These are phyloP conservation scores for Zygosaccharomyces sapae DNA, from an alignment of 1,139 yeast species.

Conservation along the genomic window DNA sequence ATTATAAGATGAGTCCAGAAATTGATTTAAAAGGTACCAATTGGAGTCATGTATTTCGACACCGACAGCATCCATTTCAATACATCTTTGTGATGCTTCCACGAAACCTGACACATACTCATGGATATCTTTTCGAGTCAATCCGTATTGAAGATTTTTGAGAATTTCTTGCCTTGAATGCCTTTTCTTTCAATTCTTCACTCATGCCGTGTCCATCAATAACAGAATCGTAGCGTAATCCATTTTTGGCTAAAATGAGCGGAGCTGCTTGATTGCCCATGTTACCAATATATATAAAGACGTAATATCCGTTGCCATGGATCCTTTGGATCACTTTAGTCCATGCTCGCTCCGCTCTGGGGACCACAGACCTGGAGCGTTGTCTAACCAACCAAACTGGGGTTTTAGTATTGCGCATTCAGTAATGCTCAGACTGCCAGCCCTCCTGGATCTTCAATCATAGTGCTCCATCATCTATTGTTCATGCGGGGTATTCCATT, in stretches of 20 bases:
- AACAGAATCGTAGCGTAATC: conserved; percentile 37
- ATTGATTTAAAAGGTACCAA: conserved; percentile 64
- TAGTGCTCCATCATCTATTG: conserved; percentile 38
- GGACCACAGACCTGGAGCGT: conserved; percentile 53
- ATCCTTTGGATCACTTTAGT: conserved; percentile 46
- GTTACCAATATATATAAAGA: conserved; percentile 56
- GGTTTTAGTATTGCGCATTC: conserved; percentile 39
- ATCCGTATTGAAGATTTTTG: conserved; percentile 36
- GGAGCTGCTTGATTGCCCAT: conserved; percentile 55
- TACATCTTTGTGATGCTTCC: conserved; percentile 38
- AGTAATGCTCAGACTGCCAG: conserved; percentile 40
- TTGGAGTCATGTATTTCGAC: conserved; percentile 67
- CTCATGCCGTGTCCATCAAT: conserved; percentile 36
- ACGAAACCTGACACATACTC: conserved; percentile 37
- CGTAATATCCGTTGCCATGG: conserved; percentile 50
- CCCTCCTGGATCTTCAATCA: conserved; percentile 36
- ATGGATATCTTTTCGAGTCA: conserved; percentile 40
- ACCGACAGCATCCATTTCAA: conserved; percentile 61
- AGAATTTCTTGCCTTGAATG: conserved; percentile 34
- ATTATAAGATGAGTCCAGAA: conserved; percentile 49
- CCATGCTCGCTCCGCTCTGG: conserved; percentile 50
- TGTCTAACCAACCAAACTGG: conserved; percentile 41
- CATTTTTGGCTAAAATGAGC: conserved; percentile 39
- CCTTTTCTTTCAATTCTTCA: conserved; percentile 36
- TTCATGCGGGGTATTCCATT: conserved; percentile 32